Evolutionary conservation across 495 filamentous ascomycete genomes (phyloP).

Genomic region (Penicillium canescens): DNA sequence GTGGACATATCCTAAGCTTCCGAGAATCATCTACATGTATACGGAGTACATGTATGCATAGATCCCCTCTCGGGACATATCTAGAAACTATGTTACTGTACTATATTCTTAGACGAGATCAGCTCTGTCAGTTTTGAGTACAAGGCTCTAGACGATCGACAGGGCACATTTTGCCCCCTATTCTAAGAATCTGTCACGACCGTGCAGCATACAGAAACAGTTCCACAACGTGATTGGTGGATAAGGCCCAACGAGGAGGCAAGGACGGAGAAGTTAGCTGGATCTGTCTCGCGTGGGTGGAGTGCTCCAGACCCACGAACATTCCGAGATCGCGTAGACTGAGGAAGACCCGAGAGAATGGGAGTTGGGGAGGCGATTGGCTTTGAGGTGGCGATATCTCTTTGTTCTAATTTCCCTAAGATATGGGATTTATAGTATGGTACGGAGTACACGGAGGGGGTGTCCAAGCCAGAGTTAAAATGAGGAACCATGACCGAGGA

Average conservation of each 20-base stretch:
- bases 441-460: neutral
- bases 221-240: neutral
- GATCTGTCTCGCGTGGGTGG: slow-evolving; percentile 5
- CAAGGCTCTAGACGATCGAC: neutral
- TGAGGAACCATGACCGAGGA: slow-evolving; percentile 5
- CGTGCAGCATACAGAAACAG: neutral
- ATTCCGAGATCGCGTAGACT: neutral
- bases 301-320: neutral
- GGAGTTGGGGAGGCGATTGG: slow-evolving; percentile 7
- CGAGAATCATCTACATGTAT: neutral
- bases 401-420: neutral
- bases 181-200: slow-evolving; percentile 4
- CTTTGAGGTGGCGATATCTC: slow-evolving; percentile 1
- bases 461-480: neutral
- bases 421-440: neutral
- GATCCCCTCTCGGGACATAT: slow-evolving; percentile 2
- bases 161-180: neutral
- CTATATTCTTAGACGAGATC: neutral
- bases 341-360: slow-evolving; percentile 5
- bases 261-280: neutral
- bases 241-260: neutral
- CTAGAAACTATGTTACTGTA: slow-evolving; percentile 1
- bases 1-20: slow-evolving; percentile 1
- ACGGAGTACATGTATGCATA: neutral
- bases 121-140: neutral